Evolutionary conservation across 495 filamentous ascomycete species (phyloP).

Genomic region (Cercophora newfieldiana): DNA sequence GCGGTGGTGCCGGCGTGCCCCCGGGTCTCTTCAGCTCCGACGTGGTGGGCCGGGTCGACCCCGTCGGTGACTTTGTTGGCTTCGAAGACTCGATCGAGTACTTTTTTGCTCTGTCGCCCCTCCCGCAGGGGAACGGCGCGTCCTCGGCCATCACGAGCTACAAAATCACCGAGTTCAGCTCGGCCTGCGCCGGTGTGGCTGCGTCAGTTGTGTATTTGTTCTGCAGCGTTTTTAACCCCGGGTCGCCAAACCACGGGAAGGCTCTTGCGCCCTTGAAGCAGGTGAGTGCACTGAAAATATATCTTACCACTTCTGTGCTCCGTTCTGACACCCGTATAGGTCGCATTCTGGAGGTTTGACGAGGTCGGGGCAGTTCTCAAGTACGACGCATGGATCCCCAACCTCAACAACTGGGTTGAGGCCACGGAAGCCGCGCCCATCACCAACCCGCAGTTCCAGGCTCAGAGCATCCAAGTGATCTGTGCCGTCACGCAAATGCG

Average conservation of each 20-base stretch:
- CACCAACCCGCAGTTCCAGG: constrained; percentile 27
- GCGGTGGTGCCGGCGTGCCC: constrained; percentile 34
- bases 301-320: not conserved
- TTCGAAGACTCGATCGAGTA: constrained; percentile 43
- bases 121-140: constrained; percentile 30
- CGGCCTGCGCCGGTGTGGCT: constrained; percentile 34
- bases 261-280: constrained; percentile 35
- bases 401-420: constrained; percentile 35
- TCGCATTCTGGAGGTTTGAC: constrained; percentile 42
- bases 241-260: constrained; percentile 28
- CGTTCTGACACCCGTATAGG: not conserved
- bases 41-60: constrained; percentile 37
- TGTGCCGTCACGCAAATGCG: constrained; percentile 32
- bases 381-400: constrained; percentile 42
- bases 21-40: constrained; percentile 39
- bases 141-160: constrained; percentile 33
- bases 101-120: constrained; percentile 41
- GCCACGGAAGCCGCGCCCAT: constrained; percentile 22
- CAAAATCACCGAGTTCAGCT: constrained; percentile 38
- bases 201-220: constrained; percentile 40
- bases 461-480: constrained; percentile 29
- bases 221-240: constrained; percentile 33
- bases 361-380: constrained; percentile 34
- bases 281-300: not conserved
- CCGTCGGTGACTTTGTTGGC: constrained; percentile 39